Conservation (phyloP, 495 filamentous ascomycete species). For the Hypoxylon crocopeplum region DNA sequence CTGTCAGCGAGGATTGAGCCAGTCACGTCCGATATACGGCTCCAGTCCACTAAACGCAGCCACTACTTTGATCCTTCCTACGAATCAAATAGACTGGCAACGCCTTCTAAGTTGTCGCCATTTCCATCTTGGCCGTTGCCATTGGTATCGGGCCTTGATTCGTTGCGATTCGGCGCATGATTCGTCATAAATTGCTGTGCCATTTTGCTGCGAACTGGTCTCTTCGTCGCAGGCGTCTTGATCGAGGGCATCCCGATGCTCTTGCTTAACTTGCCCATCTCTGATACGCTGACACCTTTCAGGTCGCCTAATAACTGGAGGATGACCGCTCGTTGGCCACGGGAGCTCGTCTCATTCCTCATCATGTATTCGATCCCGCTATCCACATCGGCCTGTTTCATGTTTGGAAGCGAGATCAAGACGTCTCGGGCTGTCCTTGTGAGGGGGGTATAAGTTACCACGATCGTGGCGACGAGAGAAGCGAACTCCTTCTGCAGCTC, state of each 20-base stretch:
- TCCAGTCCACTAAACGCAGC: background rate
- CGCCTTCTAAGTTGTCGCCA: slow-evolving; percentile 39
- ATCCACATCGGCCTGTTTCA: slow-evolving; percentile 65
- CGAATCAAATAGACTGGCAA: slow-evolving; percentile 41
- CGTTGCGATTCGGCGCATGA: slow-evolving; percentile 15
- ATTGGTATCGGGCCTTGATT: background rate
- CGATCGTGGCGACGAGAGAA: slow-evolving; percentile 82
- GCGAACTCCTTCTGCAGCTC: slow-evolving; percentile 95
- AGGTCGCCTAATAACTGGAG: slow-evolving; percentile 86
- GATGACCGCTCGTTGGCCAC: slow-evolving; percentile 82
- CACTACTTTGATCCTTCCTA: slow-evolving; percentile 5
- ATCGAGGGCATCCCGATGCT: slow-evolving; percentile 35
- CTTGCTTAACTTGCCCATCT: slow-evolving; percentile 81
- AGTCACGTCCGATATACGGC: too few species aligned
- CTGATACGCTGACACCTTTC: slow-evolving; percentile 87
- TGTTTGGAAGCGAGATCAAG: slow-evolving; percentile 59
- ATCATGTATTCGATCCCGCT: slow-evolving; percentile 63
- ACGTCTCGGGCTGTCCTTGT: slow-evolving; percentile 66
- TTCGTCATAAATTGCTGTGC: slow-evolving; percentile 62
- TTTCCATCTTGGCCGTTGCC: slow-evolving; percentile 15
- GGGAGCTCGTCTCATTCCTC: slow-evolving; percentile 57
- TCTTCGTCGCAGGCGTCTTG: slow-evolving; percentile 36
- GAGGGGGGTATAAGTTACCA: slow-evolving; percentile 70
- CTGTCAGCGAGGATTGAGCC: too few species aligned
- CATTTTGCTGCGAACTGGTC: slow-evolving; percentile 58